Evolutionary conservation across 108 stramenopile genomes (phyloP).

Genomic region (Fistulifera solaris): DNA sequence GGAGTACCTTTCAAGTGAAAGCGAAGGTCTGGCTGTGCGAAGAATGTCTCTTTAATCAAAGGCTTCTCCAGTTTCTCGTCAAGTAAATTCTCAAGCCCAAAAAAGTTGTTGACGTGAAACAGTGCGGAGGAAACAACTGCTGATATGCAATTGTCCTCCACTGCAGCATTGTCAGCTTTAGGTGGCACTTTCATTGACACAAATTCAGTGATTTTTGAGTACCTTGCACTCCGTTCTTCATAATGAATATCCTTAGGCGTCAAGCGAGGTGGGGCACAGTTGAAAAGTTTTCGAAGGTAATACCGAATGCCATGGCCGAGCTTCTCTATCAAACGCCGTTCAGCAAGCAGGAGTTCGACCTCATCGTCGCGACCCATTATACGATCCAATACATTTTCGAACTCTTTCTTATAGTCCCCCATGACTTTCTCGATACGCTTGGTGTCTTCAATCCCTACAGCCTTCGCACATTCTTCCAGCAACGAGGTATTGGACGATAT

Average conservation of each 20-base stretch:
- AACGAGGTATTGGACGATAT: not conserved
- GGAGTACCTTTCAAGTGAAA: not conserved
- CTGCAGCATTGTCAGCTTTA: not conserved
- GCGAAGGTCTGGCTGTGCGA: not conserved
- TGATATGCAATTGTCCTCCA: slow-evolving; percentile 1
- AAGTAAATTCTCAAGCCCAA: slow-evolving; percentile 1
- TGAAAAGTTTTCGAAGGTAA: slow-evolving; percentile 4
- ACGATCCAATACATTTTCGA: not conserved
- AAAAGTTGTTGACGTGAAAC: slow-evolving; percentile 1
- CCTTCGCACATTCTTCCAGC: not conserved
- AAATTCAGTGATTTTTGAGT: not conserved
- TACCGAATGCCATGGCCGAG: slow-evolving; percentile 5
- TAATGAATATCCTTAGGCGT: slow-evolving; percentile 2
- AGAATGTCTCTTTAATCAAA: not conserved
- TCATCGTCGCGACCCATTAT: not conserved
- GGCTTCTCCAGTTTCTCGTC: not conserved
- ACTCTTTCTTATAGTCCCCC: not conserved
- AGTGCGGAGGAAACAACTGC: slow-evolving; percentile 4
- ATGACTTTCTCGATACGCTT: slow-evolving; percentile 2
- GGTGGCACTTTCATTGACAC: not conserved
- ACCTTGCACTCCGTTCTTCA: not conserved
- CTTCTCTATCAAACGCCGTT: slow-evolving; percentile 1
- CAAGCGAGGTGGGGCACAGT: slow-evolving; percentile 1
- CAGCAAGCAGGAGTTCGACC: not conserved
- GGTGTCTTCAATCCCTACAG: not conserved